These are phyloP conservation scores for Purpureocillium takamizusanense DNA, from an alignment of 2,329 filamentous ascomycete genomes.

Conservation along the genomic window DNA sequence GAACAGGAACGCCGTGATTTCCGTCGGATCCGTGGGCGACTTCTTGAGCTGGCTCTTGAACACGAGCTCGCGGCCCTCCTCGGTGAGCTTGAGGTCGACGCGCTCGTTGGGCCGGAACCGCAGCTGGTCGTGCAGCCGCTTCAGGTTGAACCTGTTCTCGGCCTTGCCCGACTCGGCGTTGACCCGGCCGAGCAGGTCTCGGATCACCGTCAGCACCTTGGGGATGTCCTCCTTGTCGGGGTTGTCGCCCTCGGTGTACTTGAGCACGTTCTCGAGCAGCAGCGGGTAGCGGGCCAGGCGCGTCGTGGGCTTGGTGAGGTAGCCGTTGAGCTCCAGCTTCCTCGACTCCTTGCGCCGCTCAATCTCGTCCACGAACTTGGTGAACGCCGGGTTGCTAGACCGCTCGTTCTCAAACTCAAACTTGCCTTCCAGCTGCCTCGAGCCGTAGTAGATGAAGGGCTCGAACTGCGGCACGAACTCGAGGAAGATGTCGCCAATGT, in stretches of 20 bases:
- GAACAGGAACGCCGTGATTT: conserved; percentile 92
- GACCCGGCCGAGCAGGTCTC: conserved; percentile 77
- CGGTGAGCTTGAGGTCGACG: conserved; percentile 88
- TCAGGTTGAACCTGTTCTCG: conserved; percentile 93
- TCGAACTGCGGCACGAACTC: conserved; percentile 88
- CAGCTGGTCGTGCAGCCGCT: conserved; percentile 83
- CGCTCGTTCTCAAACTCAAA: conserved; percentile 98
- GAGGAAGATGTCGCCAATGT: conserved; percentile 88
- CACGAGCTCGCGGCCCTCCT: conserved; percentile 84
- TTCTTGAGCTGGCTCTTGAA: conserved; percentile 96
- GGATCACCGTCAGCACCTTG: conserved; percentile 77
- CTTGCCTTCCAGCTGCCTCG: conserved; percentile 92
- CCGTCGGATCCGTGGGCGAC: conserved; percentile 73
- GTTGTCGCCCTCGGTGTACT: conserved; percentile 82
- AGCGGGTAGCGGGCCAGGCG: conserved; percentile 89
- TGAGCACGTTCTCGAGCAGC: conserved; percentile 81
- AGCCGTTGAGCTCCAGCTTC: conserved; percentile 94
- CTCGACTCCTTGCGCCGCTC: conserved; percentile 92
- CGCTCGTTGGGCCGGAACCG: conserved; percentile 85
- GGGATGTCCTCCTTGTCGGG: conserved; percentile 89
- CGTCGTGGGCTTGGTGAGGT: conserved; percentile 94
- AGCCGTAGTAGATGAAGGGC: conserved; percentile 93
- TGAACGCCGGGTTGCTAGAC: conserved; percentile 72
- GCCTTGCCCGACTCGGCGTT: conserved; percentile 95
- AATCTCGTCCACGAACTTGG: conserved; percentile 91